Base-by-base conservation (phyloP, 352 stramenopile species). In the Phytophthora aleatoria region DNA sequence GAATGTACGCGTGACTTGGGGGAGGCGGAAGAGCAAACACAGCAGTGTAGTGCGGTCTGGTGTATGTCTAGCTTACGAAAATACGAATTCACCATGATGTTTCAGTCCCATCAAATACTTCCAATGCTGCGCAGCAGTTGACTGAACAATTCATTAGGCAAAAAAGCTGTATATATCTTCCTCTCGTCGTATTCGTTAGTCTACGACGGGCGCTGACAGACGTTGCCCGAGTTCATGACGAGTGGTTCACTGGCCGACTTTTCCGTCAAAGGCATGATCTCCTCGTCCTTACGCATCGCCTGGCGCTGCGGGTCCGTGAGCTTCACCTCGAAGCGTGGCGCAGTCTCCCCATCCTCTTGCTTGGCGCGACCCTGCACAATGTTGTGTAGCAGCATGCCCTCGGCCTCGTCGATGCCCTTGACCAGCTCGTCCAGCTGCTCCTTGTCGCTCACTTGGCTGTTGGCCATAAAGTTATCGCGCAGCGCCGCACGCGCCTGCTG, bases 311-410 rank as follows among this genome's bases (percentile, higher is more conserved):
- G 84, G 61, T 95, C 85, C 27, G 85, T 93, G 58, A 95, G 77
- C 53, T 82, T 77, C 53, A 95, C 84, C 50, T 92, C 78, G 53
- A 87, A 95, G 44, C 73, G 77, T 44, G 75, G 73, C 41, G 60
- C 69, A 5, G 45, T 59, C 11, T 63, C 49, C 0, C 58, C 73
- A 13, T 79, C 70, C 26, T 48, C 38, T 33, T 76, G 64, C 57
- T 89, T 91, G 63, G 82, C 73, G 16, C 77, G 72, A 16, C 80
- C 87, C 56, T 95, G 87, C 10, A 95, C 87, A 50, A 95, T 94
- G 69, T 95, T 74, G 68, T 93, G 81, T n/a, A 91, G 80, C 55
- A 95, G 67, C 85, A 95, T 94, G 42, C 65, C 53, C 67, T 95
- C 87, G 62, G 84, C 85, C 43, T 95, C 87, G 57, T 90, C 79